These are phyloP conservation scores for Aspergillus spinulosporus DNA, from an alignment of 2,329 filamentous ascomycete species.

Conservation along the genomic window DNA sequence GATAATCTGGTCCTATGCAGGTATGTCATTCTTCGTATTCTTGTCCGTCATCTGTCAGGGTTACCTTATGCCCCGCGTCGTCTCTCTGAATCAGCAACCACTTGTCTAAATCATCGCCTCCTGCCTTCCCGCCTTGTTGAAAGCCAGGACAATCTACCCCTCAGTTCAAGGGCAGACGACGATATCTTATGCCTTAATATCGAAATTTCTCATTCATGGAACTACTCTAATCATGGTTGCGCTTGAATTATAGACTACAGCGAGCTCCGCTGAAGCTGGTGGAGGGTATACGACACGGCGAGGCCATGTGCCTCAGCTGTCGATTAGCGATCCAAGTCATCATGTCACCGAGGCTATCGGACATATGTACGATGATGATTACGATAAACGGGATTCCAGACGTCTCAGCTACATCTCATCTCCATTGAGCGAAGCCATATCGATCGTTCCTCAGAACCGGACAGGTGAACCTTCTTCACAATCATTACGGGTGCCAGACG, in stretches of 20 bases:
- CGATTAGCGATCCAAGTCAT: conserved; percentile 84
- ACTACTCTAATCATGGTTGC: conserved; percentile 14
- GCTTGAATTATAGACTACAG: conserved; percentile 40
- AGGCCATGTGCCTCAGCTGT: conserved; percentile 62
- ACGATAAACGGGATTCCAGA: conserved; percentile 61
- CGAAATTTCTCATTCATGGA: background rate
- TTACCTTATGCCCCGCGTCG: background rate
- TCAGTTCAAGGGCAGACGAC: conserved; percentile 9
- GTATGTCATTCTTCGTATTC: conserved; percentile 29
- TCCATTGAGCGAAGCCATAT: conserved; percentile 46
- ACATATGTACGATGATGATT: conserved; percentile 80
- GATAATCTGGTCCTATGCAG: conserved; percentile 41
- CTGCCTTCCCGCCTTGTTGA: conserved; percentile 1
- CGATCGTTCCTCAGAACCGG: conserved; percentile 38
- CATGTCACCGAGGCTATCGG: conserved; percentile 94
- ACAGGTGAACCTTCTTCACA: conserved; percentile 28
- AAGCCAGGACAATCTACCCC: conserved; percentile 2
- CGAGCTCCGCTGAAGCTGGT: conserved; percentile 41
- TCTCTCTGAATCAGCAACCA: background rate
- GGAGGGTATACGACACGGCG: conserved; percentile 54
- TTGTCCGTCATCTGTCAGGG: conserved; percentile 1
- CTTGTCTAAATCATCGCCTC: background rate
- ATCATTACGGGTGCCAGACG: conserved; percentile 32
- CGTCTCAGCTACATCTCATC: conserved; percentile 73
- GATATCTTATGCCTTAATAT: background rate